Base-by-base conservation (phyloP, 2,329 filamentous ascomycete genomes). In the Botrytis byssoidea region DNA sequence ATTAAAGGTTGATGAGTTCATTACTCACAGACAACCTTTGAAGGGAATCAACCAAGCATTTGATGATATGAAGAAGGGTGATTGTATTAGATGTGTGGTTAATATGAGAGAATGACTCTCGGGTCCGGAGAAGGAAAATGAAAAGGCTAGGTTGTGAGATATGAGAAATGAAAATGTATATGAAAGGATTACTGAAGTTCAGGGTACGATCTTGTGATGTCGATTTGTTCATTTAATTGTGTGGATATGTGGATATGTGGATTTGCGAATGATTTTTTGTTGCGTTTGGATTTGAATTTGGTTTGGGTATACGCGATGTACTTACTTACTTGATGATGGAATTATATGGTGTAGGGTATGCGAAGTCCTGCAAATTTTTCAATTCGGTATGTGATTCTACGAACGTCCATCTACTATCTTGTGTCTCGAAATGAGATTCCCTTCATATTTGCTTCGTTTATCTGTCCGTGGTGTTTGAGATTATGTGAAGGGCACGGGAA, bases 1-100 rank as follows among this genome's bases (percentile, higher is more conserved):
- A 82, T 91, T 99, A 82, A 98, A 98, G 91, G 96, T 98, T 64
- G 95, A 98, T 82, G 96, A 99, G 86, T 98, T 98, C 87, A 98
- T 99, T 85, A 99, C 96, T 46, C 96, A 99, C 86, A 91, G 95
- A 79, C 93, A 97, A 86, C 88, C 88, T 6, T 86, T 99, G 63
- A 85, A 85, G 75, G 90, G 92, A 80, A 97, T 99, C 84, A 98
- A 98, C 87, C 86, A 88, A 70, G 95, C 94, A 32, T 99, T 97
- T 81, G 89, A 94, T 77, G 90, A 92, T 79, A 99, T 99, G 96
- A 97, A 98, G 88, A 88, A 90, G 75, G 96, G 96, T 74, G 95
- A 98, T 84, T 99, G 96, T 85, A 98, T 99, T 81, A 93, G 96
- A 77, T 97, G 94, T 79, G 96, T 98, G 16, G 92, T 98, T 71